Conservation (phyloP, 768 basidiomycete species). For the Podaxis sp. region DNA sequence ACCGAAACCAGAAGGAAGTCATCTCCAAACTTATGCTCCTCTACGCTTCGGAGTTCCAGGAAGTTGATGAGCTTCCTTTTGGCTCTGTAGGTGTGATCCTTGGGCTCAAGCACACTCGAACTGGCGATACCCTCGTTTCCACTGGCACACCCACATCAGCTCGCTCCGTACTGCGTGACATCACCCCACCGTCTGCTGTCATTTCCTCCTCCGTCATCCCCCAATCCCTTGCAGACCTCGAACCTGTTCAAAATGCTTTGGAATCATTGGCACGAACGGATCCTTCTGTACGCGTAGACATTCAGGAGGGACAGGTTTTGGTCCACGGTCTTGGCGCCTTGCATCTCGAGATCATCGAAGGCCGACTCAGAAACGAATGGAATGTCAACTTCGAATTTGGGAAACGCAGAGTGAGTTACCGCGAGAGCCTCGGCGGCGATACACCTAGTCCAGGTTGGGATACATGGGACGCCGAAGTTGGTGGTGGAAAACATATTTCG, state of each 20-base stretch:
- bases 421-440: constrained; percentile 49
- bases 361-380: constrained; percentile 80
- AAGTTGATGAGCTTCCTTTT: constrained; percentile 75
- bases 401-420: constrained; percentile 72
- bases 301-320: constrained; percentile 78
- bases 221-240: constrained; percentile 72
- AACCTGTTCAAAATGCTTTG: constrained; percentile 74
- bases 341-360: constrained; percentile 86
- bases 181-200: constrained; percentile 75
- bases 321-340: constrained; percentile 82
- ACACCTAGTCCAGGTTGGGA: constrained; percentile 29
- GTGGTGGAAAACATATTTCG: constrained; percentile 43
- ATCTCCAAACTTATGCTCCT: constrained; percentile 71
- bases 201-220: constrained; percentile 83
- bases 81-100: constrained; percentile 84
- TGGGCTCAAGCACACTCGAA: constrained; percentile 79
- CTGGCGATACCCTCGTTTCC: constrained; percentile 80
- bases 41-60: constrained; percentile 71
- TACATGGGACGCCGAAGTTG: constrained; percentile 59
- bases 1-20: constrained; percentile 65
- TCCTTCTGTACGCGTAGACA: constrained; percentile 79
- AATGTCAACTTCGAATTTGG: constrained; percentile 74
- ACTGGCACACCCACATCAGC: constrained; percentile 33
- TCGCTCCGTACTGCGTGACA: constrained; percentile 49
- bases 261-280: constrained; percentile 75